Evolutionary conservation across 192 early-diverging fungal species (phyloP).

Genomic region (Podila epicladia): DNA sequence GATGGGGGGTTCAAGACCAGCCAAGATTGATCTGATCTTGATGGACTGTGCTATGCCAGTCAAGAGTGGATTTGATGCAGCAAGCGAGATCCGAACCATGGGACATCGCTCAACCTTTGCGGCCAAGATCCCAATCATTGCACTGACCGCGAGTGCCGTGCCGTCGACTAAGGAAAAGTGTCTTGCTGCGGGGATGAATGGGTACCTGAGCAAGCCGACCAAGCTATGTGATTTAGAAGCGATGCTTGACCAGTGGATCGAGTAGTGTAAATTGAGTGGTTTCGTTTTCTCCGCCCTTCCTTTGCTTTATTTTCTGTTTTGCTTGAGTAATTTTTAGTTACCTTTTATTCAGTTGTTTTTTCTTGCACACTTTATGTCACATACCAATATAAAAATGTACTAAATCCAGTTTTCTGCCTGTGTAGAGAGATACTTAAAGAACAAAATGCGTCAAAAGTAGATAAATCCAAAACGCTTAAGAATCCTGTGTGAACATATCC

Average conservation of each 20-base stretch:
- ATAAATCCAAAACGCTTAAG: too few species aligned
- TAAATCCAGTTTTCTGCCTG: too few species aligned
- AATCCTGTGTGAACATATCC: too few species aligned
- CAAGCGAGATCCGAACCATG: constrained; percentile 57
- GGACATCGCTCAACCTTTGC: constrained; percentile 16
- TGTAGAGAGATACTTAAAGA: too few species aligned
- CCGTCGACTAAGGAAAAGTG: constrained; percentile 58
- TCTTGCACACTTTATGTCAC: too few species aligned
- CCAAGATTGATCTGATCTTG: constrained; percentile 53
- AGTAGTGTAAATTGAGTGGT: not conserved
- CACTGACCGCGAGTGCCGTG: constrained; percentile 66
- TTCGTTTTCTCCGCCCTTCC: too few species aligned
- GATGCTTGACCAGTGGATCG: constrained; percentile 53
- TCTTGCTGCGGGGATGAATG: constrained; percentile 58
- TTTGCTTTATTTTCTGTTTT: too few species aligned
- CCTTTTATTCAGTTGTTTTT: too few species aligned
- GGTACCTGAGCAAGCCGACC: constrained; percentile 58
- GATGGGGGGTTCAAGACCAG: not conserved
- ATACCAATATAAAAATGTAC: too few species aligned
- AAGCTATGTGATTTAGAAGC: constrained; percentile 51
- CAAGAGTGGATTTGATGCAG: constrained; percentile 64
- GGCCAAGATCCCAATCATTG: constrained; percentile 62
- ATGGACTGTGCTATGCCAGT: constrained; percentile 73
- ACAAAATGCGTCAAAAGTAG: too few species aligned
- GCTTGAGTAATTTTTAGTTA: too few species aligned